Conservation (phyloP, 1,284 basidiomycete genomes). For the Malassezia vespertilionis region DNA sequence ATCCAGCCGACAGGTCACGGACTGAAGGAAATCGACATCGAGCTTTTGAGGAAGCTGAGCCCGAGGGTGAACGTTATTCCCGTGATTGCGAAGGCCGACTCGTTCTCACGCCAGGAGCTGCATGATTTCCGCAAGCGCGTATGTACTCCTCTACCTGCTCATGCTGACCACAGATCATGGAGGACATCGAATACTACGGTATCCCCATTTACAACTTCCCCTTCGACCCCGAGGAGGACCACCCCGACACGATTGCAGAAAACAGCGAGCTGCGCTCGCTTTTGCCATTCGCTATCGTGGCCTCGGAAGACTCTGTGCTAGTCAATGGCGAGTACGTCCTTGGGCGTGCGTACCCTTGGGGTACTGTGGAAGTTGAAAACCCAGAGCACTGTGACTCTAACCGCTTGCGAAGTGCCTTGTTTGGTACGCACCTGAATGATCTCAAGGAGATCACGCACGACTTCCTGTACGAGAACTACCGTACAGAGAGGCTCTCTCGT, state of each 20-base stretch:
- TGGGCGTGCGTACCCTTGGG: slow-evolving; percentile 92
- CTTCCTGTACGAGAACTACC: slow-evolving; percentile 77
- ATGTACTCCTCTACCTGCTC: too few species aligned
- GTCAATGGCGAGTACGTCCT: slow-evolving; percentile 81
- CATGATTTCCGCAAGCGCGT: slow-evolving; percentile 87
- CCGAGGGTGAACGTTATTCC: slow-evolving; percentile 86
- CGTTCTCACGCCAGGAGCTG: slow-evolving; percentile 57
- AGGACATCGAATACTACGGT: slow-evolving; percentile 96
- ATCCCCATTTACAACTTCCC: slow-evolving; percentile 99
- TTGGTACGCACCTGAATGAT: slow-evolving; percentile 89
- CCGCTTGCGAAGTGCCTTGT: slow-evolving; percentile 73
- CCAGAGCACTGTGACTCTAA: slow-evolving; percentile 96
- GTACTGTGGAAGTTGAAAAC: slow-evolving; percentile 95
- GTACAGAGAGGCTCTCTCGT: slow-evolving; percentile 93
- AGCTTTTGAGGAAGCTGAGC: slow-evolving; percentile 44
- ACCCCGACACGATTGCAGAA: slow-evolving; percentile 95
- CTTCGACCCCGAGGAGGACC: slow-evolving; percentile 93
- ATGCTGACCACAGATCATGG: too few species aligned
- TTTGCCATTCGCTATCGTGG: slow-evolving; percentile 85
- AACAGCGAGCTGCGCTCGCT: slow-evolving; percentile 54
- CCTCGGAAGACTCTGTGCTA: slow-evolving; percentile 91
- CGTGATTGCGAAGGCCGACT: slow-evolving; percentile 93
- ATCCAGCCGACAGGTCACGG: slow-evolving; percentile 84
- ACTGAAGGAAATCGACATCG: slow-evolving; percentile 96
- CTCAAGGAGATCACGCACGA: slow-evolving; percentile 84